phyloP scores from a whole-genome alignment of 2,329 filamentous ascomycete species.

The Fusarium chaquense region DNA sequence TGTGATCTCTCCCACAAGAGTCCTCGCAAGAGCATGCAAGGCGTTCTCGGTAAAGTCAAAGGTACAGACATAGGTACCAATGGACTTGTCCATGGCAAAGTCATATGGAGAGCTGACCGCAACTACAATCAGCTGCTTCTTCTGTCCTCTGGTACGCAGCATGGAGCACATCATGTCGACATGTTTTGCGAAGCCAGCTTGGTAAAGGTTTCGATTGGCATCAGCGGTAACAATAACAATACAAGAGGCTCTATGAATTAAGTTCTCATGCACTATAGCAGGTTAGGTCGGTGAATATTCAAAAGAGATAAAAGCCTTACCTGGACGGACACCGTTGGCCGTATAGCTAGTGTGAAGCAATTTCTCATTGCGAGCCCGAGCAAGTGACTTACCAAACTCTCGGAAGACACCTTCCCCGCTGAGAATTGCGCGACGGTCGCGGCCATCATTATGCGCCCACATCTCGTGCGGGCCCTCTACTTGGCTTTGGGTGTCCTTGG shows the following conservation, averaged over 20 bases:
- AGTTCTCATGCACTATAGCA: slow-evolving; percentile 80
- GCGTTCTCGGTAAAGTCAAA: slow-evolving; percentile 97
- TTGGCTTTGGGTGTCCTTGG: slow-evolving; percentile 55
- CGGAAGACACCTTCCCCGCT: slow-evolving; percentile 94
- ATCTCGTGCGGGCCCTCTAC: slow-evolving; percentile 63
- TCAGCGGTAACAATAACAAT: slow-evolving; percentile 94
- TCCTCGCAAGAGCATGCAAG: slow-evolving; percentile 84
- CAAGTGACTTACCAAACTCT: slow-evolving; percentile 88
- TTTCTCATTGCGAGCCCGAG: slow-evolving; percentile 85
- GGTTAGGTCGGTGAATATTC: slow-evolving; percentile 7
- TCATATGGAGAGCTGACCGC: slow-evolving; percentile 96
- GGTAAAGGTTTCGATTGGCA: slow-evolving; percentile 92
- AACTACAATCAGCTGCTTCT: slow-evolving; percentile 91
- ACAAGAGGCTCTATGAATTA: slow-evolving; percentile 88
- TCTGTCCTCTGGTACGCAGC: slow-evolving; percentile 79
- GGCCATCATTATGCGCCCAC: slow-evolving; percentile 66
- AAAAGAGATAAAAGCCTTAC: slow-evolving; percentile 49
- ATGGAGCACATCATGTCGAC: slow-evolving; percentile 95
- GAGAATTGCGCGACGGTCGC: slow-evolving; percentile 75
- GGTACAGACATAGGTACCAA: slow-evolving; percentile 93
- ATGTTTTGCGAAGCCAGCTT: slow-evolving; percentile 95
- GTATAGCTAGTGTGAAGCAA: slow-evolving; percentile 96
- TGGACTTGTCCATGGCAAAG: slow-evolving; percentile 90
- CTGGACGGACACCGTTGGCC: slow-evolving; percentile 87
- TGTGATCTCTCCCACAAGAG: slow-evolving; percentile 80